Percentiles rank a stretch among this genome's conserved stretches.
These are phyloP conservation scores for Bryum argenteum DNA, from an alignment of 225 moss, liverwort and hornwort species.

Conservation along the genomic window DNA sequence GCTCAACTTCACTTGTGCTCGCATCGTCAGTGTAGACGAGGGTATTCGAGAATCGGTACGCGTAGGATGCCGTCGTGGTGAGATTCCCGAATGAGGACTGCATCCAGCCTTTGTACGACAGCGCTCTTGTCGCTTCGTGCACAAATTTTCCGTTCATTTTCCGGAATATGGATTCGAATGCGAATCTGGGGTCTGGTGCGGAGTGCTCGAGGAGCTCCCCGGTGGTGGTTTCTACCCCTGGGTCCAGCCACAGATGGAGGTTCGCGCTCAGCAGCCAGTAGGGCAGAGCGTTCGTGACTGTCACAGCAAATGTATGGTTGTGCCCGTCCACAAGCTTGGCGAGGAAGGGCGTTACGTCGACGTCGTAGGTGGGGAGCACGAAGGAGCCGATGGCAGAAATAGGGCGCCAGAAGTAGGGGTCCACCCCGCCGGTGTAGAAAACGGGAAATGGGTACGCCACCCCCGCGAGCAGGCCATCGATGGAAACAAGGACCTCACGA, in stretches of 20 bases:
- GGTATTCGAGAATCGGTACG: slow-evolving; percentile 53
- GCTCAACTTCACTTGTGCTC: slow-evolving; percentile 34
- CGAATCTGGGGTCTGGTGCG: slow-evolving; percentile 31
- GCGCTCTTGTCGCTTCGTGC: slow-evolving; percentile 33
- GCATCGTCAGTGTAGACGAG: slow-evolving; percentile 42
- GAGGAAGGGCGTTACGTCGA: slow-evolving; percentile 83
- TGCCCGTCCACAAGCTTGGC: slow-evolving; percentile 58
- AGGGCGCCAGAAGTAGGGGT: slow-evolving; percentile 93
- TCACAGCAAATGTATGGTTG: slow-evolving; percentile 58
- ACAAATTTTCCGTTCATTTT: slow-evolving; percentile 65
- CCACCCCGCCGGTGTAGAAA: slow-evolving; percentile 86
- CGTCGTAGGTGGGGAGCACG: slow-evolving; percentile 75
- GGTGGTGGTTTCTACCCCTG: slow-evolving; percentile 27
- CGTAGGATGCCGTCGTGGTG: slow-evolving; percentile 56
- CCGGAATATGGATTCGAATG: slow-evolving; percentile 28
- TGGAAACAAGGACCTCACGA: slow-evolving; percentile 68
- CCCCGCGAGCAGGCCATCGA: slow-evolving; percentile 68
- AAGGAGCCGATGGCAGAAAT: slow-evolving; percentile 83
- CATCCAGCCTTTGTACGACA: slow-evolving; percentile 66
- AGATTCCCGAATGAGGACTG: slow-evolving; percentile 71
- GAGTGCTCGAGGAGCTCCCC: slow-evolving; percentile 57
- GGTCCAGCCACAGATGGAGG: slow-evolving; percentile 81
- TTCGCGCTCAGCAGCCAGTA: slow-evolving; percentile 79
- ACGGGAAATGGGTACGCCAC: slow-evolving; percentile 79
- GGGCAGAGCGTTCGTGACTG: slow-evolving; percentile 72